Evolutionary conservation across 2,329 filamentous ascomycete genomes (phyloP).

Genomic region (Thyridium curvatum): DNA sequence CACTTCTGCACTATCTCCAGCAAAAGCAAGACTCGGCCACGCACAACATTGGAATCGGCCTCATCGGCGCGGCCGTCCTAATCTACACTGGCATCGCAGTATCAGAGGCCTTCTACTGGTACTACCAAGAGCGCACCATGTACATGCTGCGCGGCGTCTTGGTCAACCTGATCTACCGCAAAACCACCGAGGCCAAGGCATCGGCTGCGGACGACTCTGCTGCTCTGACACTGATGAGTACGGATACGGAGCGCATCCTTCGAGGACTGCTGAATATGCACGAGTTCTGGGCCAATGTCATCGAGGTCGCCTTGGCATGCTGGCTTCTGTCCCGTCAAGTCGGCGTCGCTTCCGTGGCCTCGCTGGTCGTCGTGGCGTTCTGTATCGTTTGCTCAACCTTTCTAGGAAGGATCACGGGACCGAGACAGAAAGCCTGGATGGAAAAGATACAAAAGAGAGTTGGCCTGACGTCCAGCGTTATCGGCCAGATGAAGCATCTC

Average conservation of each 20-base stretch:
- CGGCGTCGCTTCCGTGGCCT: conserved; percentile 9
- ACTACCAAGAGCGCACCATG: conserved; percentile 26
- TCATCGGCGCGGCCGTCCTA: conserved; percentile 32
- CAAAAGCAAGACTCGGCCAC: conserved; percentile 8
- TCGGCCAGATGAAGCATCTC: conserved; percentile 29
- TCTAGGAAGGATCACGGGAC: conserved; percentile 2
- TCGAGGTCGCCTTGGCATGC: conserved; percentile 10
- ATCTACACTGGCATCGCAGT: conserved; percentile 34
- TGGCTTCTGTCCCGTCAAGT: conserved; percentile 12
- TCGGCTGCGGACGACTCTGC: conserved; percentile 10
- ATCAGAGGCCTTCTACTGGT: conserved; percentile 30
- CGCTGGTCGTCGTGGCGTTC: conserved; percentile 8
- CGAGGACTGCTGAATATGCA: conserved; percentile 16
- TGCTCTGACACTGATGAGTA: conserved; percentile 23
- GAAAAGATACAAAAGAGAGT: conserved; percentile 13
- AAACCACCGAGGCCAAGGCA: conserved; percentile 15
- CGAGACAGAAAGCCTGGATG: conserved; percentile 16
- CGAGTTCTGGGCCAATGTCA: conserved; percentile 15
- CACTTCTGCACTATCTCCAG: conserved; percentile 20
- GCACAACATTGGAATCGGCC: conserved; percentile 27
- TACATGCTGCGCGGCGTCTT: conserved; percentile 21
- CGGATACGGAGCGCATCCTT: conserved; percentile 21
- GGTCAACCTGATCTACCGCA: conserved; percentile 22
- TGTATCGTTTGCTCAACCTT: neutral
- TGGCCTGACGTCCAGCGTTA: conserved; percentile 16